phyloP scores from a whole-genome alignment of 2,329 filamentous ascomycete genomes.

The Aschersonia sp. region DNA sequence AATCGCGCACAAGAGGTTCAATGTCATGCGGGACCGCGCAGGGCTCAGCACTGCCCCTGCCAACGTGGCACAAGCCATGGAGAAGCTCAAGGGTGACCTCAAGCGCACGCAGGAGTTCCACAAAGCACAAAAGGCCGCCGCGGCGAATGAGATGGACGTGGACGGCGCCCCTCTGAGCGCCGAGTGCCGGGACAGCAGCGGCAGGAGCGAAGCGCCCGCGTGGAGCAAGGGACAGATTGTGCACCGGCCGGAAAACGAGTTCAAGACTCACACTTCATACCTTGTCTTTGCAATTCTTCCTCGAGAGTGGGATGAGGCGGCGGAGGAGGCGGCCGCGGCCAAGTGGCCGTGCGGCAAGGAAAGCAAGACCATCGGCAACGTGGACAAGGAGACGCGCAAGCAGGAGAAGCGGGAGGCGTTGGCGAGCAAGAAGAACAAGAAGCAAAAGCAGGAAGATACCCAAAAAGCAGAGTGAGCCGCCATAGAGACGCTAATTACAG shows the following conservation, averaged over 20 bases:
- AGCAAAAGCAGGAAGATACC: constrained; percentile 10
- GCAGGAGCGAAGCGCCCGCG: constrained; percentile 25
- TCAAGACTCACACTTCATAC: constrained; percentile 97
- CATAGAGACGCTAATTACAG: no score
- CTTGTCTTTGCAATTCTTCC: constrained; percentile 84
- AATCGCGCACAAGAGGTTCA: constrained; percentile 62
- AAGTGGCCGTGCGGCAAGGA: constrained; percentile 48
- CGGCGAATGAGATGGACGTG: constrained; percentile 24
- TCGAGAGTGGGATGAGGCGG: constrained; percentile 69
- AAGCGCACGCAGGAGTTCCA: constrained; percentile 53
- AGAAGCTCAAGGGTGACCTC: constrained; percentile 60
- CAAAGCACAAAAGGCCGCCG: constrained; percentile 12
- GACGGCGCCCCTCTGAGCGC: constrained; percentile 9
- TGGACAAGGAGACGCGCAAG: constrained; percentile 39
- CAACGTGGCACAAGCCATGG: constrained; percentile 66
- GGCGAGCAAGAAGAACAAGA: constrained; percentile 29
- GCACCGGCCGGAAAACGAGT: constrained; percentile 69
- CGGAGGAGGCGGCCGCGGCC: constrained; percentile 54
- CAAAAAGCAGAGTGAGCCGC: neutral
- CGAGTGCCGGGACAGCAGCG: neutral
- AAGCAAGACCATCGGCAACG: constrained; percentile 33
- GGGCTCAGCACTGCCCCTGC: constrained; percentile 59
- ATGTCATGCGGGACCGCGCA: constrained; percentile 68
- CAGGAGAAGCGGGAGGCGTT: constrained; percentile 40
- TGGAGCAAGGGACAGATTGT: constrained; percentile 67